Percentiles rank a stretch among this genome's conserved stretches.
Evolutionary conservation across 2,329 filamentous ascomycete genomes (phyloP).

Genomic region (Hypoxylon sp.): DNA sequence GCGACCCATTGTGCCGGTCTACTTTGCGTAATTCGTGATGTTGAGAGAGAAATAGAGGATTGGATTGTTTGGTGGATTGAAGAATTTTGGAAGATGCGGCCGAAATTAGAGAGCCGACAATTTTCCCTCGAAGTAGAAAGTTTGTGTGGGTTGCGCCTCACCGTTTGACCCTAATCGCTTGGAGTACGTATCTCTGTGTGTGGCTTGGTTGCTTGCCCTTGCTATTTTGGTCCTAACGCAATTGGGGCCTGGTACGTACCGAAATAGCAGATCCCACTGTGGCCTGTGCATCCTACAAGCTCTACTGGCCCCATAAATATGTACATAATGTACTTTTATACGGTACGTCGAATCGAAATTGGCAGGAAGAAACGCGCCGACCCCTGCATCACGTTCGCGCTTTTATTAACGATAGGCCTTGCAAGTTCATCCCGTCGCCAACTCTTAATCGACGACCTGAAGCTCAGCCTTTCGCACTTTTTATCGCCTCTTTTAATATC

Average conservation of each 20-base stretch:
- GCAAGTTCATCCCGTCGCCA: slow-evolving; percentile 19
- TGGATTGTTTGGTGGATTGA: slow-evolving; percentile 40
- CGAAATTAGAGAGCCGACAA: slow-evolving; percentile 53
- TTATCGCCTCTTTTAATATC: not conserved
- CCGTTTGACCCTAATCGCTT: slow-evolving; percentile 54
- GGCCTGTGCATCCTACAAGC: not conserved
- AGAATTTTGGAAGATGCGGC: slow-evolving; percentile 46
- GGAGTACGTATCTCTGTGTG: slow-evolving; percentile 40
- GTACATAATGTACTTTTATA: not conserved
- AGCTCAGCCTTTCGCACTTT: slow-evolving; percentile 3
- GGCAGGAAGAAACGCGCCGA: slow-evolving; percentile 35
- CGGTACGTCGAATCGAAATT: not conserved
- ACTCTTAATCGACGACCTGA: slow-evolving; percentile 17
- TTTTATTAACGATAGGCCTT: slow-evolving; percentile 7
- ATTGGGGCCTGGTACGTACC: too few relatives aligned
- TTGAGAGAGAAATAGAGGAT: slow-evolving; percentile 50
- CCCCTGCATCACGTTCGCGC: slow-evolving; percentile 34
- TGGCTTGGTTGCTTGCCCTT: slow-evolving; percentile 11
- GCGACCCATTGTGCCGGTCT: slow-evolving; percentile 57
- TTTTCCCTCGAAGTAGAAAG: slow-evolving; percentile 51
- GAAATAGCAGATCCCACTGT: not conserved
- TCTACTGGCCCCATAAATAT: not conserved
- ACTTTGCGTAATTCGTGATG: slow-evolving; percentile 55
- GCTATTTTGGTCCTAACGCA: not conserved
- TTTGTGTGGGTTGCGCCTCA: slow-evolving; percentile 54